A percentile compares a stretch with the other conserved stretches of the same genome.
Conservation (phyloP, 139 green algal species). For the Chloropicon primus region DNA sequence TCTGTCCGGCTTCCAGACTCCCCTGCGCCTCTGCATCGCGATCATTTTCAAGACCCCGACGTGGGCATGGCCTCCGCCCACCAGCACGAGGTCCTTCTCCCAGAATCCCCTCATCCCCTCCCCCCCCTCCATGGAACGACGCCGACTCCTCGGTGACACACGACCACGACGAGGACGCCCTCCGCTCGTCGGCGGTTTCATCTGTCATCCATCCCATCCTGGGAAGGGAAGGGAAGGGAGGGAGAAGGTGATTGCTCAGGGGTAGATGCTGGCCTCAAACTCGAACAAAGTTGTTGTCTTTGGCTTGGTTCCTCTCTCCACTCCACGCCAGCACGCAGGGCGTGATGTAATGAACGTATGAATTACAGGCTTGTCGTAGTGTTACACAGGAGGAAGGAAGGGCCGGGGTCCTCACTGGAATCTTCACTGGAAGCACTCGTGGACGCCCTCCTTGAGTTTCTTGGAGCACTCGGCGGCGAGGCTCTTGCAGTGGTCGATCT, state of each 20-base stretch:
- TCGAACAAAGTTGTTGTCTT: too few species aligned
- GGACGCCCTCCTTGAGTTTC: slow-evolving; percentile 8
- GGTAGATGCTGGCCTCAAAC: too few species aligned
- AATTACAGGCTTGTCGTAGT: too few species aligned
- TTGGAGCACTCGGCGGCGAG: slow-evolving; percentile 10
- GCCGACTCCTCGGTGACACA: too few species aligned
- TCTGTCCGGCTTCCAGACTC: slow-evolving; percentile 24
- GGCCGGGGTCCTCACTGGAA: neutral
- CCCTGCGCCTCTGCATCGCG: slow-evolving; percentile 35
- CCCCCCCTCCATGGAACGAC: neutral
- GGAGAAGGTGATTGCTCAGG: too few species aligned
- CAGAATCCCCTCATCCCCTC: neutral
- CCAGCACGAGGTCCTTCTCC: slow-evolving; percentile 67
- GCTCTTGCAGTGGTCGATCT: slow-evolving; percentile 14
- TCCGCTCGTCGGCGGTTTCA: too few species aligned
- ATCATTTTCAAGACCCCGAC: slow-evolving; percentile 34
- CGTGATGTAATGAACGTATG: too few species aligned
- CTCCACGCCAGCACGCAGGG: too few species aligned
- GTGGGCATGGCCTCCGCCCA: slow-evolving; percentile 67
- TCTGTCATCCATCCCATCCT: too few species aligned
- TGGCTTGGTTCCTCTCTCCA: too few species aligned
- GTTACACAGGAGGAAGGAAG: neutral
- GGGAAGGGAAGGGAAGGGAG: too few species aligned
- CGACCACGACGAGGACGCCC: too few species aligned
- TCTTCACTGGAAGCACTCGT: slow-evolving; percentile 6